Evolutionary conservation across 305 asterid species (phyloP), one percentile per base, ranked within the genome.

Genomic region (Fraxinus sp.): DNA sequence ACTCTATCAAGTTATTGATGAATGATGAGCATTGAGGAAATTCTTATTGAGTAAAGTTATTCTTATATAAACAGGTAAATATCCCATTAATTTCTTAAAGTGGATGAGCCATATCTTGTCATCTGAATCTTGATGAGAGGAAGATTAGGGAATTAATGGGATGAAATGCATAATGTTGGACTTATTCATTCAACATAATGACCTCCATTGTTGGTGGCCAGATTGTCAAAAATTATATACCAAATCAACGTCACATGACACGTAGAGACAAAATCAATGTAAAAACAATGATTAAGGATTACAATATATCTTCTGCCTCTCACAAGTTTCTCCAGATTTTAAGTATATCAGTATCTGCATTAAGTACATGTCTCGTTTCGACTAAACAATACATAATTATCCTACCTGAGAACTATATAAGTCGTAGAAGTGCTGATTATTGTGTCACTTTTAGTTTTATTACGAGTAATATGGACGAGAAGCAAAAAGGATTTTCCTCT

Each of bases 101-200:
- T 66, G 36, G 36, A 13, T 11, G n/a, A 26, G 36, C n/a, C 36
- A 62, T 62, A 62, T 18, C 22, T 59, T 49, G 59, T 49, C 59
- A 14, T 49, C 20, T 4, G 10, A 62, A 62, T 62, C 11, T 57
- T 20, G 72, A 62, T 20, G 71, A 62, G 71, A 62, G 3, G 66
- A 52, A 41, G 52, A 41, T 52, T 52, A 16, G 26, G 32, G 72
- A 64, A 64, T 10, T 64, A 64, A 64, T 64, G 35, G 73, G 73
- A 8, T 24, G 73, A 24, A 64, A 26, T 66, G 73, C 73, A 9
- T 66, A 3, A 3, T 24, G 2, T 30, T 24, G 36, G 18, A 26
- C 36, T 66, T 66, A 26, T 66, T 66, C 74, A 66, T 66, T 10
- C 36, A 66, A 66, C 36, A 82, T 81, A 72, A 81, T 81, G 16